These are phyloP conservation scores for Drechmeria coniospora DNA, from an alignment of 2,329 filamentous ascomycete genomes.

Conservation along the genomic window DNA sequence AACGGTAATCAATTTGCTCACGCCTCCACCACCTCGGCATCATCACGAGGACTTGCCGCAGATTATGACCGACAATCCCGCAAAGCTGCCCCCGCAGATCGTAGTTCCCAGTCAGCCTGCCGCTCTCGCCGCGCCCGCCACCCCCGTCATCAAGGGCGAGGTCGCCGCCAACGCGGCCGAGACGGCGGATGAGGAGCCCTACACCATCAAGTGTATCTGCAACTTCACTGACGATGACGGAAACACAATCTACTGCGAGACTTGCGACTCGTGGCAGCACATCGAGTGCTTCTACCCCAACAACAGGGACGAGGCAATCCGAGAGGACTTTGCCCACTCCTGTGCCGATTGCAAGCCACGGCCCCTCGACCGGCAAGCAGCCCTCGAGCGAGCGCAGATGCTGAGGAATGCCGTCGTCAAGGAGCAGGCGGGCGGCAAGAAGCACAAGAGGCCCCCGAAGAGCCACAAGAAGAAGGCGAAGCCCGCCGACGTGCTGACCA, in stretches of 20 bases:
- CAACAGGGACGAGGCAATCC: constrained; percentile 55
- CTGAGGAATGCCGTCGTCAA: constrained; percentile 27
- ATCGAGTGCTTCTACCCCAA: constrained; percentile 85
- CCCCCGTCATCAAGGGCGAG: constrained; percentile 23
- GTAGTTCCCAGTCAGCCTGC: constrained; percentile 39
- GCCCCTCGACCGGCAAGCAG: constrained; percentile 55
- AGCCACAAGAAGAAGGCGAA: constrained; percentile 80
- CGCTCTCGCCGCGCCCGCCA: constrained; percentile 17
- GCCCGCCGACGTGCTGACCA: constrained; percentile 49
- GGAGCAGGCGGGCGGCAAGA: constrained; percentile 46
- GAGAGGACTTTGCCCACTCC: constrained; percentile 62
- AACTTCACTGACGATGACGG: constrained; percentile 89
- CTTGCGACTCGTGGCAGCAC: constrained; percentile 95
- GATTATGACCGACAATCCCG: constrained; percentile 49
- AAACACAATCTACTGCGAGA: constrained; percentile 91
- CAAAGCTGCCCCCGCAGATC: constrained; percentile 37
- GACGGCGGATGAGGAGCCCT: constrained; percentile 57
- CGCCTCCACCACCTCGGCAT: constrained; percentile 19
- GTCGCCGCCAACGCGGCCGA: constrained; percentile 29
- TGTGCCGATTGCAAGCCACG: constrained; percentile 82
- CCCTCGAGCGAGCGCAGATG: constrained; percentile 55
- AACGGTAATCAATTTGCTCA: constrained; percentile 31
- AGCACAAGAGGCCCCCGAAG: constrained; percentile 62
- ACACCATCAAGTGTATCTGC: constrained; percentile 97
- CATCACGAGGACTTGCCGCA: constrained; percentile 27